These are phyloP conservation scores for Vigna radiata DNA, from an alignment of 306 rosid species.

Conservation along the genomic window DNA sequence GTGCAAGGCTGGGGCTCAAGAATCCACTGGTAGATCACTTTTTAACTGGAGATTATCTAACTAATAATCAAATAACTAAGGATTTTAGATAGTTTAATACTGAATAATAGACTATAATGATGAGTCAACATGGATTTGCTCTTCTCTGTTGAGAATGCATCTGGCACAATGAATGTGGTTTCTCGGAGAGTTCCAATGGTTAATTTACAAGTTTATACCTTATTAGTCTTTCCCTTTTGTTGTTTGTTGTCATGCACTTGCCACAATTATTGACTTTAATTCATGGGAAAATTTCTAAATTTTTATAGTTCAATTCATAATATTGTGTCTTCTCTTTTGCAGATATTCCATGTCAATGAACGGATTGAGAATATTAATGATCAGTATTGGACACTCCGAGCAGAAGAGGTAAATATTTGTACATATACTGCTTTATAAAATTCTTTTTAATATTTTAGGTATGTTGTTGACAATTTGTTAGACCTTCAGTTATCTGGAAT, in stretches of 20 bases:
- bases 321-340: conserved; percentile 31
- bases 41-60: not conserved
- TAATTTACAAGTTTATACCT: not conserved
- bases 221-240: too few species aligned
- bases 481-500: not conserved
- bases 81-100: not conserved
- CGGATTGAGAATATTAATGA: conserved; percentile 65
- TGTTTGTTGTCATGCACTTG: too few species aligned
- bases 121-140: not conserved
- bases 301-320: conserved; percentile 10
- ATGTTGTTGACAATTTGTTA: not conserved
- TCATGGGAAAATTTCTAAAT: not conserved
- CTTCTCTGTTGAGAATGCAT: not conserved
- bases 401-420: conserved; percentile 68
- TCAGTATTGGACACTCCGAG: conserved; percentile 76
- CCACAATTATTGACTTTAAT: not conserved
- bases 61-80: not conserved
- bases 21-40: not conserved
- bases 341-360: conserved; percentile 73
- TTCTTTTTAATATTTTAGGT: not conserved
- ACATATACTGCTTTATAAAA: not conserved
- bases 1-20: not conserved
- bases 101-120: not conserved
- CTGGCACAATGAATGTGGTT: not conserved
- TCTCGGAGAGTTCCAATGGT: not conserved